These are phyloP conservation scores for Zychaea mexicana DNA, from an alignment of 371 early-diverging fungal species.

Conservation along the genomic window DNA sequence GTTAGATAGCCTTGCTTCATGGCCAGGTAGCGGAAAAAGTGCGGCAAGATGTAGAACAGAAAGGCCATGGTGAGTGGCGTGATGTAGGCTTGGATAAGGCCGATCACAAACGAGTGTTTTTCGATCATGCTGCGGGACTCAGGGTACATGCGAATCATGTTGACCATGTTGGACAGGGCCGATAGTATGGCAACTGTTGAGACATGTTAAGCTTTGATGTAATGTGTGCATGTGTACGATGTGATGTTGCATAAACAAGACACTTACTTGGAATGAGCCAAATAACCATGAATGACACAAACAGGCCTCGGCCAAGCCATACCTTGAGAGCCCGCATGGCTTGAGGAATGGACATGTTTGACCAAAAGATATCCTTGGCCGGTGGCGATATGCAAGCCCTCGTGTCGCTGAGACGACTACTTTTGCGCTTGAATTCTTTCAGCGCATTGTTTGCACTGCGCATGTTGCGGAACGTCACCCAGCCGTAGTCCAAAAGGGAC, in stretches of 20 bases:
- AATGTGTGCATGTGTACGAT: neutral
- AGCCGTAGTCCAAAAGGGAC: conserved; percentile 55
- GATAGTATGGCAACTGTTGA: conserved; percentile 49
- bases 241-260: neutral
- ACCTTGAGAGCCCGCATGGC: conserved; percentile 49
- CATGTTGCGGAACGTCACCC: conserved; percentile 63
- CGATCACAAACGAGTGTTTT: conserved; percentile 41
- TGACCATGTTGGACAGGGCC: conserved; percentile 57
- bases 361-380: conserved; percentile 80
- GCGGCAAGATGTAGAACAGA: conserved; percentile 63
- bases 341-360: conserved; percentile 63
- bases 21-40: conserved; percentile 61
- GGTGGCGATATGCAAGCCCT: conserved; percentile 59
- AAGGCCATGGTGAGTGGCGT: conserved; percentile 70
- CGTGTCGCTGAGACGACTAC: conserved; percentile 13
- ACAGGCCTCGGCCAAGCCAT: conserved; percentile 55
- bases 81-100: conserved; percentile 66
- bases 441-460: conserved; percentile 35
- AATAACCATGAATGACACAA: conserved; percentile 56
- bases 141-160: conserved; percentile 54
- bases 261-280: conserved; percentile 57
- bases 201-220: neutral
- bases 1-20: conserved; percentile 73
- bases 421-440: neutral
- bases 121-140: conserved; percentile 43